A percentile compares a stretch with the other conserved stretches of the same genome.
Conservation (phyloP, 179 eudicot genomes). For the Heliamphora pulchella region DNA sequence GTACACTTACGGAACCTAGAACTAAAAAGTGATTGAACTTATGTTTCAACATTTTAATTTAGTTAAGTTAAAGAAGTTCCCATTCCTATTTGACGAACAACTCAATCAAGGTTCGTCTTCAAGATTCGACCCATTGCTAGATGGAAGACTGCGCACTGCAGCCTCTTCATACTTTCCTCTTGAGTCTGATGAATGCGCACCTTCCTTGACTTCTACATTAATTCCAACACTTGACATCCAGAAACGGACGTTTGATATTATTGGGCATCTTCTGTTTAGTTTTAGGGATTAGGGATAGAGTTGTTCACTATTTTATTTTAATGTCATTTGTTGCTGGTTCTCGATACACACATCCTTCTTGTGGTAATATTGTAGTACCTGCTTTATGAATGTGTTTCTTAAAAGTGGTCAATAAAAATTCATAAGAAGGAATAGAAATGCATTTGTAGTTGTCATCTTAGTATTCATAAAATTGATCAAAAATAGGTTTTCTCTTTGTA, state of each 20-base stretch:
- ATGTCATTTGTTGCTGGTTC: not conserved
- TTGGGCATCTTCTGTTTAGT: not conserved
- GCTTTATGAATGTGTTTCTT: not conserved
- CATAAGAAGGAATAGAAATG: not conserved
- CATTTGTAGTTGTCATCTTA: not conserved
- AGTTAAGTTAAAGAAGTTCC: too few species aligned
- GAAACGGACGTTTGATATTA: not conserved
- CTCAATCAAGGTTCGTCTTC: too few species aligned
- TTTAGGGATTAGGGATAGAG: not conserved
- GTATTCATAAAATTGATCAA: not conserved
- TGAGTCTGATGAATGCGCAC: too few species aligned
- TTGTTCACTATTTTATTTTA: not conserved
- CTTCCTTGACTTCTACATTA: too few species aligned
- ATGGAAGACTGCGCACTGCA: too few species aligned
- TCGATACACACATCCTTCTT: not conserved
- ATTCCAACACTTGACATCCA: not conserved
- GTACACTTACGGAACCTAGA: too few species aligned
- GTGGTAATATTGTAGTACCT: not conserved
- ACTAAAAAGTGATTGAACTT: too few species aligned
- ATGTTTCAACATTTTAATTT: too few species aligned
- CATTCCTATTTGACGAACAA: too few species aligned
- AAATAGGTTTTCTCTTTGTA: too few species aligned
- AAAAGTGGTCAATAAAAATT: not conserved
- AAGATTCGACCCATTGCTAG: too few species aligned
- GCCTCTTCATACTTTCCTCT: too few species aligned